Conservation (phyloP, 768 basidiomycete species). For the Trametopsis cervina region DNA sequence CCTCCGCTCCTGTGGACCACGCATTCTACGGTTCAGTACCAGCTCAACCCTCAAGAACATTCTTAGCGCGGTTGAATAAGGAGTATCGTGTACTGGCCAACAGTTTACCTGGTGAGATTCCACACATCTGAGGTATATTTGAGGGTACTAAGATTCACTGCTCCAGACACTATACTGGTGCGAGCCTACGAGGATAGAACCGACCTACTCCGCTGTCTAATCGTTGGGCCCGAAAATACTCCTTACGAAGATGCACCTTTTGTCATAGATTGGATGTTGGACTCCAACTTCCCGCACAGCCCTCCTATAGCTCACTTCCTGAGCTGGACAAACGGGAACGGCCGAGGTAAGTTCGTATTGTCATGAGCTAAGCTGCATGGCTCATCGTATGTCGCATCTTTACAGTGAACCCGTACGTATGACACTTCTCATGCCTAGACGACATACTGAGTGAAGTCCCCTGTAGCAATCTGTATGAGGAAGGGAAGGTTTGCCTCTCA, state of each 20-base stretch:
- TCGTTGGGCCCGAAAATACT: conserved; percentile 89
- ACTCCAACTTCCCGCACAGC: conserved; percentile 73
- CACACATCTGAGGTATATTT: background rate
- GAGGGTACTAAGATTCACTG: background rate
- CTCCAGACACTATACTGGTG: conserved; percentile 76
- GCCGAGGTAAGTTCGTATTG: conserved; percentile 51
- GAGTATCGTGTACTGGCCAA: conserved; percentile 77
- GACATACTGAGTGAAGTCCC: background rate
- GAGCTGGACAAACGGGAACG: conserved; percentile 93
- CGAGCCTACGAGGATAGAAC: conserved; percentile 86
- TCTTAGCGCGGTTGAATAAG: conserved; percentile 67
- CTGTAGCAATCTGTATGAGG: conserved; percentile 82
- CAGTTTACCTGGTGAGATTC: conserved; percentile 70
- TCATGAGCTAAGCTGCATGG: background rate
- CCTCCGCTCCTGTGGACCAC: conserved; percentile 76
- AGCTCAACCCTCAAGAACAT: conserved; percentile 62
- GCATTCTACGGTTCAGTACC: conserved; percentile 62
- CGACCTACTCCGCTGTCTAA: conserved; percentile 82
- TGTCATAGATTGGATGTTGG: conserved; percentile 90
- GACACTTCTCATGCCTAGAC: background rate
- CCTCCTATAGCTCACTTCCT: conserved; percentile 87
- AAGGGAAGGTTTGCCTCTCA: conserved; percentile 91
- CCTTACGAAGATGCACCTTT: conserved; percentile 95
- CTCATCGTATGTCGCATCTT: background rate
- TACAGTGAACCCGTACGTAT: conserved; percentile 69